phyloP scores from a whole-genome alignment of 2,329 filamentous ascomycete genomes.

The Xylaria sp. region DNA sequence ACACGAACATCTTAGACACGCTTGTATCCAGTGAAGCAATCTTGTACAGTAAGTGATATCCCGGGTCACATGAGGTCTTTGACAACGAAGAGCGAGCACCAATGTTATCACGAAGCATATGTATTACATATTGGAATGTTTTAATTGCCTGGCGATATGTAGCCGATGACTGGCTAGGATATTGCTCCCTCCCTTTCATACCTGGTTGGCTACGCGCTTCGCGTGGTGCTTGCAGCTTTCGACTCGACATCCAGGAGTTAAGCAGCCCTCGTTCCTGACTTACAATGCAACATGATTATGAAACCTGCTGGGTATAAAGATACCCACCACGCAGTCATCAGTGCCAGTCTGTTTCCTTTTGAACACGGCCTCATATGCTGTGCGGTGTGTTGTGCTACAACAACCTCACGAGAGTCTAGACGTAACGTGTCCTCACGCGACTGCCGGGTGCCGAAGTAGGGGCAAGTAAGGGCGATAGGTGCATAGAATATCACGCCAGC shows the following conservation, averaged over 20 bases:
- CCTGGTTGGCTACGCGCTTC: not conserved
- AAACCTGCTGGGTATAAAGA: conserved; percentile 6
- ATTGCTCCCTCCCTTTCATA: not conserved
- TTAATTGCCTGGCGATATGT: not conserved
- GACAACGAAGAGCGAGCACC: not conserved
- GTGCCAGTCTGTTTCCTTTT: conserved; percentile 6
- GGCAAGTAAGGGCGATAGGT: conserved; percentile 12
- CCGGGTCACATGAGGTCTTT: not conserved
- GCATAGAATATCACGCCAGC: conserved; percentile 19
- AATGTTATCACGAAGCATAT: conserved; percentile 1
- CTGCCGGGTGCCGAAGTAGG: conserved; percentile 6
- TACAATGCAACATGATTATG: conserved; percentile 3
- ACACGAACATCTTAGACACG: not conserved
- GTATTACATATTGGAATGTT: not conserved
- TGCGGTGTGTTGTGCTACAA: conserved; percentile 22
- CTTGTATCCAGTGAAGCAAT: not conserved
- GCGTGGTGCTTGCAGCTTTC: not conserved
- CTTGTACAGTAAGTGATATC: not conserved
- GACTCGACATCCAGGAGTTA: not conserved
- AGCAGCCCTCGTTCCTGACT: not conserved
- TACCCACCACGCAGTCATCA: not conserved
- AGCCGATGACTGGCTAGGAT: not conserved
- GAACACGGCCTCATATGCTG: conserved; percentile 22
- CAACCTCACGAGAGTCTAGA: conserved; percentile 16
- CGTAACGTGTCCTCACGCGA: conserved; percentile 6